A percentile compares a stretch with the other conserved stretches of the same genome.
Conservation (phyloP, 2,329 filamentous ascomycete species). For the Fusarium chaquense region DNA sequence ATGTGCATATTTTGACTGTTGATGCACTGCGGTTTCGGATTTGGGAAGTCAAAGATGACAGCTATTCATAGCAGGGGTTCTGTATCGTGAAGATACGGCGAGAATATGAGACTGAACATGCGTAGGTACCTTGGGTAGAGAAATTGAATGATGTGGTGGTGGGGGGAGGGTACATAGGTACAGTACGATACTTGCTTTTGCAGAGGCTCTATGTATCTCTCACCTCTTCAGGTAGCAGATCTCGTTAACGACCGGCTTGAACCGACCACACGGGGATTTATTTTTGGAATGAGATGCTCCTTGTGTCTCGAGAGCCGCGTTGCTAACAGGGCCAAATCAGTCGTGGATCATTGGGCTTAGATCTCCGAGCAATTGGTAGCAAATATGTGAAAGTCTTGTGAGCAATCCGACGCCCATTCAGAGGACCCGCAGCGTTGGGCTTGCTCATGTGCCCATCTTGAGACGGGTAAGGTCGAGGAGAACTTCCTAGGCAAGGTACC, state of each 20-base stretch:
- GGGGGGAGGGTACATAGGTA: not conserved
- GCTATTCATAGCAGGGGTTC: slow-evolving; percentile 22
- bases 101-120: slow-evolving; percentile 22
- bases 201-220: not conserved
- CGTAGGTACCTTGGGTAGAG: slow-evolving; percentile 18
- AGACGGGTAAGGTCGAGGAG: slow-evolving; percentile 52
- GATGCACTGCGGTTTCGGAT: slow-evolving; percentile 12
- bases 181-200: not conserved
- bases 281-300: not conserved
- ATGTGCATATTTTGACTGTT: slow-evolving; percentile 23
- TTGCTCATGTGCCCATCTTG: slow-evolving; percentile 62
- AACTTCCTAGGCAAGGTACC: slow-evolving; percentile 24
- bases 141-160: slow-evolving; percentile 4
- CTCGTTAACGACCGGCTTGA: slow-evolving; percentile 2
- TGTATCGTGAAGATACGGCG: slow-evolving; percentile 32
- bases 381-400: slow-evolving; percentile 38
- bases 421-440: slow-evolving; percentile 56
- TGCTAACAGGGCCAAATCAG: not conserved
- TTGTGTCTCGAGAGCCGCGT: not conserved
- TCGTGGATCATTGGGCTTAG: slow-evolving; percentile 10
- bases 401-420: slow-evolving; percentile 37
- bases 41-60: slow-evolving; percentile 27
- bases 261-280: not conserved
- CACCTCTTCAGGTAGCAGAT: not conserved
- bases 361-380: slow-evolving; percentile 26